Percentiles rank a stretch among this genome's conserved stretches.
These are phyloP conservation scores for Phascolomyces articulosus DNA, from an alignment of 371 early-diverging fungal genomes.

Conservation along the genomic window DNA sequence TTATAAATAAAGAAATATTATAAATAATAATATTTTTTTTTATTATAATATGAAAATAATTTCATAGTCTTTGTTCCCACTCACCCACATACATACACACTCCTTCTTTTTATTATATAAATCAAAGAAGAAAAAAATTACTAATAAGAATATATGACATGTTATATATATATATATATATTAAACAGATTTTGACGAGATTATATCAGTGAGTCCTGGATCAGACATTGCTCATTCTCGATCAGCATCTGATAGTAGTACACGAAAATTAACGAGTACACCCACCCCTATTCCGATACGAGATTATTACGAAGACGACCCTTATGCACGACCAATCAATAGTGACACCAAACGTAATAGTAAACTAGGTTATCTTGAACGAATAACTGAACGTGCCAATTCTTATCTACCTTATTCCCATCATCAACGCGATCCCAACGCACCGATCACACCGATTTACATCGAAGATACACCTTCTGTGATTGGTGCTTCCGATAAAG, in stretches of 20 bases:
- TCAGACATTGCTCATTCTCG: slow-evolving; percentile 30
- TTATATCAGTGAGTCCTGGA: not conserved
- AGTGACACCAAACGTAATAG: slow-evolving; percentile 8
- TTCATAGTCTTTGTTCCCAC: no score
- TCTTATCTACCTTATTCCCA: slow-evolving; percentile 52
- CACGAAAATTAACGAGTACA: slow-evolving; percentile 26
- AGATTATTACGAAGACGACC: slow-evolving; percentile 32
- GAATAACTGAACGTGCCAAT: slow-evolving; percentile 30
- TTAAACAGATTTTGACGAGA: slow-evolving; percentile 8
- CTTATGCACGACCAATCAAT: slow-evolving; percentile 28
- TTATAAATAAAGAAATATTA: no score
- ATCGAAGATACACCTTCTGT: slow-evolving; percentile 30
- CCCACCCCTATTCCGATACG: slow-evolving; percentile 1
- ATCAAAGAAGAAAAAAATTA: not conserved
- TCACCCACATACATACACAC: no score
- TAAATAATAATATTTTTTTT: no score
- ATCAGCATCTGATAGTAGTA: slow-evolving; percentile 48
- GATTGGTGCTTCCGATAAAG: slow-evolving; percentile 2
- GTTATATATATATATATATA: not conserved
- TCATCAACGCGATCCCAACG: slow-evolving; percentile 37
- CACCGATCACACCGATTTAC: slow-evolving; percentile 35
- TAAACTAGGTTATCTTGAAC: not conserved
- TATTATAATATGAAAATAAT: not conserved
- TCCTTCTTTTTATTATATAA: no score
- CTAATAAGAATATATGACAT: not conserved